These are phyloP conservation scores for Sungouiella blattae DNA, from an alignment of 805 yeast genomes.

Conservation along the genomic window DNA sequence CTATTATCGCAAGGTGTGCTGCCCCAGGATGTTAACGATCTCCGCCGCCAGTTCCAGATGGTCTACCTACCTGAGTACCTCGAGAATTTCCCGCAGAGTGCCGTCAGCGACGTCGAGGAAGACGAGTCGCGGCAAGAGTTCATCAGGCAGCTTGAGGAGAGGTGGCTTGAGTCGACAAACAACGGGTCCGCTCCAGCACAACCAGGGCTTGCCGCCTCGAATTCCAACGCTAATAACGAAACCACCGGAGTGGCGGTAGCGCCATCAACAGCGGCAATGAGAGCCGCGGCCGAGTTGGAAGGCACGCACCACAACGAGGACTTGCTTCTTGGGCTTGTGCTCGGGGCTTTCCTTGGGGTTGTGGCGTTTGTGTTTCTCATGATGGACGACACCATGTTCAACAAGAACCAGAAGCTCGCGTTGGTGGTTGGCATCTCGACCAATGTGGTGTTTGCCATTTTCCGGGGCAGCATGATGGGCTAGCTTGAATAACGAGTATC, in stretches of 20 bases:
- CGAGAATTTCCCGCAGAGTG: constrained; percentile 13
- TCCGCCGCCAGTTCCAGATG: constrained; percentile 70
- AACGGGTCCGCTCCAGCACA: neutral
- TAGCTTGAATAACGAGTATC: too few relatives aligned
- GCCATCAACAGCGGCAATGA: constrained; percentile 9
- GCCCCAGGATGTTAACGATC: constrained; percentile 66
- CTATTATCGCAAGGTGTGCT: constrained; percentile 79
- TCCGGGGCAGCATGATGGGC: neutral
- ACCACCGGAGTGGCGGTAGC: neutral
- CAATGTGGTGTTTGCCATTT: constrained; percentile 49
- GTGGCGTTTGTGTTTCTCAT: constrained; percentile 57
- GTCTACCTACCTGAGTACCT: constrained; percentile 52
- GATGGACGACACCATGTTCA: constrained; percentile 58
- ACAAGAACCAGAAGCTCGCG: constrained; percentile 62
- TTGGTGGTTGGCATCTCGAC: constrained; percentile 66
- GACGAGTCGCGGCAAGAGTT: constrained; percentile 38
- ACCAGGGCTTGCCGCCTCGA: constrained; percentile 14
- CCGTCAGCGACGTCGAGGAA: constrained; percentile 37
- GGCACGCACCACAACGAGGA: constrained; percentile 51
- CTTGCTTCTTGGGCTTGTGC: constrained; percentile 61
- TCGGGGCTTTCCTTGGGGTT: constrained; percentile 77
- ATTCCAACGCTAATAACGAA: constrained; percentile 25
- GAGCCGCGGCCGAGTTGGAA: constrained; percentile 27
- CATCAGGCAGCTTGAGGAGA: constrained; percentile 69
- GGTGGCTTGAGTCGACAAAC: constrained; percentile 83